Percentiles rank a stretch among this genome's conserved stretches.
Conservation (phyloP, 192 early-diverging fungal species). For the Coemansia nantahalensis region DNA sequence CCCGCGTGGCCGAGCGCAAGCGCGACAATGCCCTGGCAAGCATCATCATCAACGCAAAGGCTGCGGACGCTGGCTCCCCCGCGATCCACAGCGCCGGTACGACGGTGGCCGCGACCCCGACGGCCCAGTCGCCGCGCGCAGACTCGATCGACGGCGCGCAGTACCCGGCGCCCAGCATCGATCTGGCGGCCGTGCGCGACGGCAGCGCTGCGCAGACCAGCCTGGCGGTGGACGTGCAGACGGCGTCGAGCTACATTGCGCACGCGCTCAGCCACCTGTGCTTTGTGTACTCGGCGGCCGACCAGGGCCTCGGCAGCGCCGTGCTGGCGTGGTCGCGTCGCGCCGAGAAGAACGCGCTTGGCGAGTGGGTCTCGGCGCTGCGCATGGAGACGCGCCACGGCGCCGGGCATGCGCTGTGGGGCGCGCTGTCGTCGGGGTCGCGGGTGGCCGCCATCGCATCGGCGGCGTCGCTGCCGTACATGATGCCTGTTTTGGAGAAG, state of each 20-base stretch:
- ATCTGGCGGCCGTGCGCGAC: slow-evolving; percentile 19
- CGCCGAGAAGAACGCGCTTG: slow-evolving; percentile 66
- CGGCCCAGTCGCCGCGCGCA: slow-evolving; percentile 30
- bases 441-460: slow-evolving; percentile 61
- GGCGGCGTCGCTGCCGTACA: slow-evolving; percentile 71
- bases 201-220: slow-evolving; percentile 7
- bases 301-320: slow-evolving; percentile 60
- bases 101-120: slow-evolving; percentile 2
- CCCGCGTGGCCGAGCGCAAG: slow-evolving; percentile 53
- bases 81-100: slow-evolving; percentile 12
- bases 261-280: slow-evolving; percentile 76
- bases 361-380: slow-evolving; percentile 65
- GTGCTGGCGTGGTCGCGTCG: slow-evolving; percentile 64
- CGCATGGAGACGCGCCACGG: slow-evolving; percentile 78
- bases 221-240: slow-evolving; percentile 58
- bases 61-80: slow-evolving; percentile 24
- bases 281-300: slow-evolving; percentile 79
- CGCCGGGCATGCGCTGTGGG: slow-evolving; percentile 75
- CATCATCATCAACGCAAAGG: slow-evolving; percentile 55
- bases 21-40: slow-evolving; percentile 36
- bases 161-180: slow-evolving; percentile 6
- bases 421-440: slow-evolving; percentile 59
- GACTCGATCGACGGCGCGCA: slow-evolving; percentile 34
- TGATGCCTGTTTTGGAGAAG: slow-evolving; percentile 80
- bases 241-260: slow-evolving; percentile 70